Evolutionary conservation across 768 basidiomycete species (phyloP).

Genomic region (Cubamyces sp.): DNA sequence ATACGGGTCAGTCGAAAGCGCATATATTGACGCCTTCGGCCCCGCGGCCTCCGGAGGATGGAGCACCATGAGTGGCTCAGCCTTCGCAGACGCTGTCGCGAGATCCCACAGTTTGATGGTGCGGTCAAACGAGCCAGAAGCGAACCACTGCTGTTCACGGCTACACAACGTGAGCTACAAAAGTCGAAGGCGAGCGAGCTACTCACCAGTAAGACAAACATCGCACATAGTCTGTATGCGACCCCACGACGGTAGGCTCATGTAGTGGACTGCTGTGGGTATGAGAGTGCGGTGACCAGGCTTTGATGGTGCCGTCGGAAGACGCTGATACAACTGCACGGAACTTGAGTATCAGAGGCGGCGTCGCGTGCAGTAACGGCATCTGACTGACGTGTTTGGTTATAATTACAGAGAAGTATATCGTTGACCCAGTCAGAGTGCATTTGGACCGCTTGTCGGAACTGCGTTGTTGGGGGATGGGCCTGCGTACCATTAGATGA

Average conservation of each 20-base stretch:
- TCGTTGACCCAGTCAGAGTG: slow-evolving; percentile 99
- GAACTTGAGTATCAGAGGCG: background rate
- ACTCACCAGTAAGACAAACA: slow-evolving; percentile 74
- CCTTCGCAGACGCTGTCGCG: slow-evolving; percentile 40
- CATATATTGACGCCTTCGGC: slow-evolving; percentile 76
- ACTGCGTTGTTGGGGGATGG: slow-evolving; percentile 53
- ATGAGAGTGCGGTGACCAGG: slow-evolving; percentile 84
- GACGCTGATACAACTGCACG: slow-evolving; percentile 84
- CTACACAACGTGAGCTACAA: slow-evolving; percentile 41
- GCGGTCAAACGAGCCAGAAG: slow-evolving; percentile 93
- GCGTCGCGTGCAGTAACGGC: background rate
- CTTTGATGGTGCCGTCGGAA: slow-evolving; percentile 92
- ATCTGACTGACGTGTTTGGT: slow-evolving; percentile 72
- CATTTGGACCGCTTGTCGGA: slow-evolving; percentile 86
- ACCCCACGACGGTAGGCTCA: slow-evolving; percentile 71
- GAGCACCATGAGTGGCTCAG: slow-evolving; percentile 64
- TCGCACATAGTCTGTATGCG: slow-evolving; percentile 85
- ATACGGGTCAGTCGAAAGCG: slow-evolving; percentile 75
- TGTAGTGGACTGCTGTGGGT: slow-evolving; percentile 40
- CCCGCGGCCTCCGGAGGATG: slow-evolving; percentile 67
- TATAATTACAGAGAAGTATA: slow-evolving; percentile 85
- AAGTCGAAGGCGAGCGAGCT: background rate
- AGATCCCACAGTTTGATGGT: slow-evolving; percentile 96
- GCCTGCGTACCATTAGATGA: background rate
- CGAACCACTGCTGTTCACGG: slow-evolving; percentile 83